Percentiles rank a stretch among this genome's conserved stretches.
phyloP scores from a whole-genome alignment of 345 rosid species.

The Eucalyptus tenuipes region DNA sequence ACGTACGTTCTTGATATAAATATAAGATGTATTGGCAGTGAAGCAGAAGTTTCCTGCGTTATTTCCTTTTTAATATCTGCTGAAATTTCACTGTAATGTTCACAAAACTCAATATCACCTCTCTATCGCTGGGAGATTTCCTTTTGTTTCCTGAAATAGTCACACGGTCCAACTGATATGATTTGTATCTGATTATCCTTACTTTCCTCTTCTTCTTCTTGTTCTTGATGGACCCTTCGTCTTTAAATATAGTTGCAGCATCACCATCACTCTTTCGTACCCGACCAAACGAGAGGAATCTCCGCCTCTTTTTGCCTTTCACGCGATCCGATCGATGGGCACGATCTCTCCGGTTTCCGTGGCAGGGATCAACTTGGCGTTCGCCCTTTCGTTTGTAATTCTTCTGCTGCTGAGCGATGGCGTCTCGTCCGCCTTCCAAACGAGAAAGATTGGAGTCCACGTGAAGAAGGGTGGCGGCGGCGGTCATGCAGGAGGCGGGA shows the following conservation, averaged over 20 bases:
- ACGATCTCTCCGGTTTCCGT: background rate
- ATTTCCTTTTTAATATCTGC: background rate
- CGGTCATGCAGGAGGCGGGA: background rate
- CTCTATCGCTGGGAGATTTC: background rate
- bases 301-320: background rate
- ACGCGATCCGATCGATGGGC: background rate
- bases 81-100: background rate
- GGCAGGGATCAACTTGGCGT: background rate
- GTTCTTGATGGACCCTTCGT: background rate
- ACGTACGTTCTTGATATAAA: background rate
- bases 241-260: background rate
- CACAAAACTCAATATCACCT: background rate
- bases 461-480: background rate
- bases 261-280: background rate
- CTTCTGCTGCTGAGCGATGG: background rate
- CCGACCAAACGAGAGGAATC: background rate
- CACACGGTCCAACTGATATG: background rate
- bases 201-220: too few relatives aligned
- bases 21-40: too few relatives aligned
- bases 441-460: background rate
- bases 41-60: background rate
- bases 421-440: background rate
- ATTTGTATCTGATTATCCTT: too few relatives aligned
- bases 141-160: background rate
- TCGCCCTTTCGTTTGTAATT: background rate